Percentiles rank a stretch among this genome's conserved stretches.
These are phyloP conservation scores for Eurotiales sp. DNA, from an alignment of 2,329 filamentous ascomycete species.

Conservation along the genomic window DNA sequence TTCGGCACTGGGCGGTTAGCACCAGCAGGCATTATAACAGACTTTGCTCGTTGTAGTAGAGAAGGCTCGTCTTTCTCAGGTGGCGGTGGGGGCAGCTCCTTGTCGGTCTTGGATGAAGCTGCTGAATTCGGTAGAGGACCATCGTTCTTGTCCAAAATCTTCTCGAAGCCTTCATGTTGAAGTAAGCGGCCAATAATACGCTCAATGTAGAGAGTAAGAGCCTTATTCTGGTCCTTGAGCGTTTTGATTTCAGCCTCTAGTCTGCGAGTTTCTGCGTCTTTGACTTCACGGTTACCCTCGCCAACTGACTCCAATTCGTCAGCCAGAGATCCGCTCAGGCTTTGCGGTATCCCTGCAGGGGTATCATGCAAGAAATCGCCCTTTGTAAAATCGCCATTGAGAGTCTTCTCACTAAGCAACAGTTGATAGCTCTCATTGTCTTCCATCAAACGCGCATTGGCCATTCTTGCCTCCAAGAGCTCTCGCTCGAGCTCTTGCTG, in stretches of 20 bases:
- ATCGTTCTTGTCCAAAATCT: slow-evolving; percentile 79
- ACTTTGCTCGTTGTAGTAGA: slow-evolving; percentile 60
- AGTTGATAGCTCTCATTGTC: slow-evolving; percentile 98
- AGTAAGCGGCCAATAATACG: slow-evolving; percentile 96
- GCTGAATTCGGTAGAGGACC: slow-evolving; percentile 32
- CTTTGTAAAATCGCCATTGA: slow-evolving; percentile 87
- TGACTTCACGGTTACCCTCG: slow-evolving; percentile 56
- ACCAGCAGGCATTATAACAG: slow-evolving; percentile 48
- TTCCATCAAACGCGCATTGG: slow-evolving; percentile 93
- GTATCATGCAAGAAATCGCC: slow-evolving; percentile 68
- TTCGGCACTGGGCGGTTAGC: slow-evolving; percentile 36
- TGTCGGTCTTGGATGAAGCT: slow-evolving; percentile 58
- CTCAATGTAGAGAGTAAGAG: slow-evolving; percentile 95
- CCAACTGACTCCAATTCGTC: slow-evolving; percentile 78
- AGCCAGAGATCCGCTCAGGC: slow-evolving; percentile 59
- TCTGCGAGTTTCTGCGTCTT: slow-evolving; percentile 57
- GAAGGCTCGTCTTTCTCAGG: slow-evolving; percentile 49
- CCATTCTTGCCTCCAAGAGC: slow-evolving; percentile 88
- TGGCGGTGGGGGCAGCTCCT: slow-evolving; percentile 78
- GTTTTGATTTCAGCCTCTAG: slow-evolving; percentile 76
- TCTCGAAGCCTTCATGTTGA: slow-evolving; percentile 91
- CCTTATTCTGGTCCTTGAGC: slow-evolving; percentile 92
- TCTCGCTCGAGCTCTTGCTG: slow-evolving; percentile 86
- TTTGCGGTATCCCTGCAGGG: slow-evolving; percentile 46
- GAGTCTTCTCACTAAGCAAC: slow-evolving; percentile 86